Percentiles rank a stretch among this genome's conserved stretches.
These are phyloP conservation scores for Leonotis leonurus DNA, from an alignment of 257 asterid species.

Conservation along the genomic window DNA sequence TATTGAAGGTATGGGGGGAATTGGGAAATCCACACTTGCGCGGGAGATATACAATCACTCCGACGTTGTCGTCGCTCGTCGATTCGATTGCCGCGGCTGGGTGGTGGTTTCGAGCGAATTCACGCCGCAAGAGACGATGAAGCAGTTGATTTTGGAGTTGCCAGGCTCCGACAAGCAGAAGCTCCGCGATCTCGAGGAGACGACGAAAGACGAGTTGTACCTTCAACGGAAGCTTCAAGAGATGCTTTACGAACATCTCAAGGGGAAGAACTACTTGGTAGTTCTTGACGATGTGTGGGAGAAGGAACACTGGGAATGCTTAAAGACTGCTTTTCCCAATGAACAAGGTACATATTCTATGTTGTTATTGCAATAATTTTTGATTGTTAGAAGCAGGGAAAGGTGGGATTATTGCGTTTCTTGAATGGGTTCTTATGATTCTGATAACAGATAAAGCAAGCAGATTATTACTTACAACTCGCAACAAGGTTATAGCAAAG, in stretches of 20 bases:
- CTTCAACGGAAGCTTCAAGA: not conserved
- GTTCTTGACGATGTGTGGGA: constrained; percentile 16
- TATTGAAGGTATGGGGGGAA: constrained; percentile 16
- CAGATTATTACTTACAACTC: not conserved
- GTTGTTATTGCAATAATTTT: too few relatives aligned
- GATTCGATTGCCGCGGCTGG: constrained; percentile 21
- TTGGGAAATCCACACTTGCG: constrained; percentile 18
- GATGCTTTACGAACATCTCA: not conserved
- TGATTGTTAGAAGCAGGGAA: too few relatives aligned
- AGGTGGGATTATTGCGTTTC: too few relatives aligned
- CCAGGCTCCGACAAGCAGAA: not conserved
- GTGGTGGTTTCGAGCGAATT: constrained; percentile 15
- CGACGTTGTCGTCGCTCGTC: not conserved
- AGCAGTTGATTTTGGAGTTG: constrained; percentile 13
- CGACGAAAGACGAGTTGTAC: not conserved
- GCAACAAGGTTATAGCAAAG: not conserved
- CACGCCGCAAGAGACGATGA: not conserved
- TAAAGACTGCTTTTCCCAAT: constrained; percentile 14
- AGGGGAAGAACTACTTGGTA: not conserved
- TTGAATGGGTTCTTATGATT: not conserved
- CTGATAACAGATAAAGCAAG: not conserved
- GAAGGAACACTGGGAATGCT: constrained; percentile 7
- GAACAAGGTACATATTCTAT: not conserved
- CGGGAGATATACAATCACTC: constrained; percentile 9
- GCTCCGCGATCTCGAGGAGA: not conserved